Base-by-base conservation (phyloP, 352 stramenopile species). In the Phytophthora ramorum region DNA sequence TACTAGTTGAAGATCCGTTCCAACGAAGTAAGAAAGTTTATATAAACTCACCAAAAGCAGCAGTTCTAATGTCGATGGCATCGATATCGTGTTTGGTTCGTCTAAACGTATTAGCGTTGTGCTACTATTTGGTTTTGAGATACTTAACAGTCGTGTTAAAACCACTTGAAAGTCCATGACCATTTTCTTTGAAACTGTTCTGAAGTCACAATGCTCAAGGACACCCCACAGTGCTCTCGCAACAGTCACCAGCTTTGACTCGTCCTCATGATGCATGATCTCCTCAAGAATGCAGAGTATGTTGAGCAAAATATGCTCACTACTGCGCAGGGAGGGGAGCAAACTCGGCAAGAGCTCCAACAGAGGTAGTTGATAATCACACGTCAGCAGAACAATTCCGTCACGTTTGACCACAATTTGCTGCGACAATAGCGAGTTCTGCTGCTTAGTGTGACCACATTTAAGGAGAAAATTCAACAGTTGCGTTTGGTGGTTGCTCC, bases 311-410 rank as follows among this genome's bases (percentile, higher is more conserved):
- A 30, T 32, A 2, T 19, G 37, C 0, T 45, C 28, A 12, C 9
- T 19, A 34, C 12, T 38, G 14, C 34, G 19, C 5, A 46, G 14
- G 7, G 16, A 16, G 7, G 13, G 14, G 6, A 22, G 50, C 17
- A 69, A 53, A 22, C 10, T 22, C 24, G 61, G 61, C 10, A 69
- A 43, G 12, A 69, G 19, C 6, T 51, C 45, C 16, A 69, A 22
- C 0, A 69, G 32, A 19, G n/a, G 34, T 4, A 65, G 4, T 16
- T 38, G 43, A 17, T 13, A 20, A 4, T 40, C 35, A n/a, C 24
- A 9, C 6, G 12, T 30, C 8, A 53, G 38, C 4, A 7, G 12
- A 10, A 26, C 13, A 13, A 59, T 37, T 5, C n/a, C 26, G 16
- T 20, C 22, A 2, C 48, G 4, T 20, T 52, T 45, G 14, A 4